Conservation (phyloP, 2,329 filamentous ascomycete species). For the Hymenoscyphus scutula region DNA sequence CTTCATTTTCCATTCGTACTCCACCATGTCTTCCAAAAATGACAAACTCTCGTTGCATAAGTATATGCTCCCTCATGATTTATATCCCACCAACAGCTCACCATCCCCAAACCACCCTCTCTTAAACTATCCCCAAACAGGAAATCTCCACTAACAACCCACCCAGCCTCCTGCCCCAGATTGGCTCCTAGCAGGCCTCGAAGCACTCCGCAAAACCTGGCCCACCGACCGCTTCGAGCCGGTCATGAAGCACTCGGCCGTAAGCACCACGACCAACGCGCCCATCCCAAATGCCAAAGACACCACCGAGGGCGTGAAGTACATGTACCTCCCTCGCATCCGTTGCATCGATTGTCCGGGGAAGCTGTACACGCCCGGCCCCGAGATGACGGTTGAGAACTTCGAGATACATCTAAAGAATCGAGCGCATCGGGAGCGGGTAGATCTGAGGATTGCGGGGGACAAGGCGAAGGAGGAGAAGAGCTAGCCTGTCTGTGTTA, state of each 20-base stretch:
- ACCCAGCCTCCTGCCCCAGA: conserved; percentile 75
- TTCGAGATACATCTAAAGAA: conserved; percentile 94
- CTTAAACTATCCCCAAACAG: not conserved
- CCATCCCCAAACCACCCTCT: conserved; percentile 15
- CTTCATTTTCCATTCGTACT: conserved; percentile 30
- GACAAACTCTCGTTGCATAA: too few species aligned
- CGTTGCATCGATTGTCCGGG: conserved; percentile 89
- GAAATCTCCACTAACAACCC: conserved; percentile 7
- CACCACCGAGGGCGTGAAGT: conserved; percentile 64
- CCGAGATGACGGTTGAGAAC: conserved; percentile 79
- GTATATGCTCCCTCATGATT: not conserved
- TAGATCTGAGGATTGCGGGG: conserved; percentile 43
- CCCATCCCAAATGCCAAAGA: conserved; percentile 56
- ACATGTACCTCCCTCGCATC: conserved; percentile 84
- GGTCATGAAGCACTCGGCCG: conserved; percentile 83
- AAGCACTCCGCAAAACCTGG: conserved; percentile 66
- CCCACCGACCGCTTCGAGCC: conserved; percentile 83
- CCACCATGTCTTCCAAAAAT: conserved; percentile 6
- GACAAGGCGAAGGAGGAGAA: not conserved
- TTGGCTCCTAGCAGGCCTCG: conserved; percentile 78
- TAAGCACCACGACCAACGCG: conserved; percentile 69
- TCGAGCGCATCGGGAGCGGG: conserved; percentile 71
- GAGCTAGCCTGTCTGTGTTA: too few species aligned
- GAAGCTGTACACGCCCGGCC: conserved; percentile 89
- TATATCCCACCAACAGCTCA: not conserved